Base-by-base conservation (phyloP, 495 filamentous ascomycete species). In the Hyphodiscus hymeniophilus region DNA sequence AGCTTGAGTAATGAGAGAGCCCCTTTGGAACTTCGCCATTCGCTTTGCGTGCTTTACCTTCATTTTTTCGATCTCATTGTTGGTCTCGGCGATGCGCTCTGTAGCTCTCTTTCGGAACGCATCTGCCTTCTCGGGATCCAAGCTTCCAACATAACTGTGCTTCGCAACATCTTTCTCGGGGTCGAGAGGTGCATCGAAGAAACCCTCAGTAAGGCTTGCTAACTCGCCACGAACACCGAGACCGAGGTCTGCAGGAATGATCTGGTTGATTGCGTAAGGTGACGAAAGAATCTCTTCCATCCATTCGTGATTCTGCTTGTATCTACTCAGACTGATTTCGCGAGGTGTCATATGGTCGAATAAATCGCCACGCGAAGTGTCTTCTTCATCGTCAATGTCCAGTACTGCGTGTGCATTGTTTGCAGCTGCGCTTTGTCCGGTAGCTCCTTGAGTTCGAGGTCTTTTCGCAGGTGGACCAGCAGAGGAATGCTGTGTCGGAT, bases 241-340 rank as follows among this genome's bases (percentile, higher is more conserved):
- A 0, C 89, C 89, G 7, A 97, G 74, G 57, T 95, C 89, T 2
- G 87, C 76, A 4, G 89, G 87, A n/a, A 80, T 78, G 38, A 98
- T 91, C 55, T 92, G 84, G 18, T 72, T 72, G 47, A 87, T 85
- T 15, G 81, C 70, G 54, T 90, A 95, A 0, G 89, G 87, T 0
- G 89, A 95, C 2, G 82, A 83, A 38, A 95, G 73, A n/a, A 98
- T 80, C 65, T 98, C 90, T 58, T 95, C 92, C 85, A 97, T 94
- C 92, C 90, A 96, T 63, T 95, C 89, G 55, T 97, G 92, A 58
- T 98, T 92, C 57, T 95, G 92, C 52, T 80, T 82, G 60, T 94
- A 98, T 38, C 92, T 73, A 56, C 79, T 76, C 51, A 81, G 69
- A 56, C 87, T 91, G 54, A 97, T 81, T 49, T 97, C 92, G 6